Evolutionary conservation across 2,329 filamentous ascomycete genomes (phyloP), one percentile per base, ranked within the genome.

Genomic region (Neospermospora avenae): DNA sequence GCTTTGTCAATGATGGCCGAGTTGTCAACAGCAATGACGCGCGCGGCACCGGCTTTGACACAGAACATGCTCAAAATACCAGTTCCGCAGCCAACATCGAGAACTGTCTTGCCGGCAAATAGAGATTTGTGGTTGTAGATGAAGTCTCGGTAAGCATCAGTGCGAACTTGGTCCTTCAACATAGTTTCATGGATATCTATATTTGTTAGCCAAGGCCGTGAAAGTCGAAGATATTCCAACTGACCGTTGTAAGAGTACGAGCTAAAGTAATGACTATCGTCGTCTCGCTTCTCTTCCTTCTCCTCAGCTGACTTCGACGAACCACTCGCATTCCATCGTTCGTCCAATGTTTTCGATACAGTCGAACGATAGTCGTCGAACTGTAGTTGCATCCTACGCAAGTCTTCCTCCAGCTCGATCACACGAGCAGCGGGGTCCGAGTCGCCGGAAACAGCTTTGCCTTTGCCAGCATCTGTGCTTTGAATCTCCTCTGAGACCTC

Each of bases 1-100:
- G 93, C 92, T 71, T 93, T 93, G 70, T 90, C 80, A 69, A 96
- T 91, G 72, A 98, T 96, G 67, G 88, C 88, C 3, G 91, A 95
- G 71, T 95, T 95, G 76, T 98, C 93, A 8, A 98, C 92, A 3
- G 93, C 91, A 73, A 96, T 88, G 57, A 98, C 93, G 68, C 86
- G 85, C 69, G 87, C 85, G 6, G 93, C 93, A 41, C 93, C 93
- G 16, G 93, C 93, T 74, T 88, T 90, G 57, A 92, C 93, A 73
- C 91, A 96, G 78, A 98, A 96, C 86, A 98, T 93, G 71, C 89
- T 93, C 14, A 98, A 78, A 66, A 97, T 96, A 25, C 91, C 91
- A 25, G 86, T 89, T 51, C 88, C 90, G 71, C 93, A 97, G 53
- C 93, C 93, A 65, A 97, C 92, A 71, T 98, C 93, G 6, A 98